These are phyloP conservation scores for Hypoxylon sp. DNA, from an alignment of 2,329 filamentous ascomycete genomes.

Conservation along the genomic window DNA sequence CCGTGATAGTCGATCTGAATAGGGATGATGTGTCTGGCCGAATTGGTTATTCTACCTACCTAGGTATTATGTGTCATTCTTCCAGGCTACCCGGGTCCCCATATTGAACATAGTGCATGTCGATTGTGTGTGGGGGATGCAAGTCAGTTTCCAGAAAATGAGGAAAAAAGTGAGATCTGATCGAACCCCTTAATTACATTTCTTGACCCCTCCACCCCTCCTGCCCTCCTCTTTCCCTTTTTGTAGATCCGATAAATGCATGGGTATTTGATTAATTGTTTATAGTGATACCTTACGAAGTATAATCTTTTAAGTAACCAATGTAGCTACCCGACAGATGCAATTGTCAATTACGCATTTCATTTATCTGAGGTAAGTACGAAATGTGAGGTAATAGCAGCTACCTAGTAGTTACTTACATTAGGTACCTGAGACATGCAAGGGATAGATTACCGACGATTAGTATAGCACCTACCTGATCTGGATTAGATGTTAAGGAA, in stretches of 20 bases:
- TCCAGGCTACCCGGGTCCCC: constrained; percentile 9
- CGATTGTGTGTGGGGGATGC: constrained; percentile 27
- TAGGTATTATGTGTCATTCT: neutral
- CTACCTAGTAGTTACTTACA: no score
- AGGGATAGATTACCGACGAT: constrained; percentile 3
- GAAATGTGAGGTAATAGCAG: no score
- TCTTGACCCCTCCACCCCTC: constrained; percentile 8
- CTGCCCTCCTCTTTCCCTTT: no score
- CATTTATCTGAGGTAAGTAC: no score
- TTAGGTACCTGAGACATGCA: constrained; percentile 6
- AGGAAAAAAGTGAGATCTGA: constrained; percentile 8
- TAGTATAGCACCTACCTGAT: constrained; percentile 5
- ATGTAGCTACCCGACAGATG: neutral
- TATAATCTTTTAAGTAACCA: no score
- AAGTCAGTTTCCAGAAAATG: constrained; percentile 15
- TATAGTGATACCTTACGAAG: no score
- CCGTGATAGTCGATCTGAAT: constrained; percentile 7
- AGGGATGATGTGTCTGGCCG: constrained; percentile 1
- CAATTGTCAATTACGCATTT: neutral
- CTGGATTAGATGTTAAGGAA: constrained; percentile 20
- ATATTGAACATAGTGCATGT: constrained; percentile 10
- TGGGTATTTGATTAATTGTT: no score
- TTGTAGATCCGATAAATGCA: neutral
- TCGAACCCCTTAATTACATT: constrained; percentile 23
- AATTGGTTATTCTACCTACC: constrained; percentile 13